Evolutionary conservation across 2,329 filamentous ascomycete species (phyloP), one percentile per base, ranked within the genome.

Genomic region (Calonectria hongkongensis): DNA sequence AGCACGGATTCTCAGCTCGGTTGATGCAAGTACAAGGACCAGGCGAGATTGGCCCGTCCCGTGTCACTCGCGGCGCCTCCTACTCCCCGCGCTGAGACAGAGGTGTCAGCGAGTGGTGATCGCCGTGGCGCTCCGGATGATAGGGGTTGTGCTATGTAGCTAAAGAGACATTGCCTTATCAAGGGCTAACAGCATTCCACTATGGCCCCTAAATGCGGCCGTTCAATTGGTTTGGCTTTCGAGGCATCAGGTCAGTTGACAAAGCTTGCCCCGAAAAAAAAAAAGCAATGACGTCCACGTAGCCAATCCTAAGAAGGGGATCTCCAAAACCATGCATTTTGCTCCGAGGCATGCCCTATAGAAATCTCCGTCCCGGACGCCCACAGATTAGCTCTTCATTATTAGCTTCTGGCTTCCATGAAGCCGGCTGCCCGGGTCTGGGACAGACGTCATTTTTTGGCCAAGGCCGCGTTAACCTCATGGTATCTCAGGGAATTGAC

Each of bases 11-110:
- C 27, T 60, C 36, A 39, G 33, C 54, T 58, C 30, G 15, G 28
- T 60, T 39, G 25, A 16, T 10, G 36, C 36, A 39, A 41, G 54
- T 15, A 33, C n/a, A 39, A 54, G 3, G 54, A 9, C 36, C 7
- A 28, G 54, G 54, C 33, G 54, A 41, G 54, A 60, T 60, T 41
- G 21, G 6, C 33, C 33, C n/a, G 21, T 41, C 21, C 54, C 54
- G 33, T 21, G 21, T 41, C 36, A 41, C 25, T 13, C 13, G 39
- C 21, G 54, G n/a, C 54, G 33, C 21, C 5, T 41, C 36, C 21
- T 48, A 4, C 45, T 60, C 36, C 33, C 1, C 54, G 27, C 25
- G 36, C 21, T 41, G 54, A 41, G 33, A 60, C 33, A 60, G 9
- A 16, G 16, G 21, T 41, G 33, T 58, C 41, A 33, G n/a, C 1